These are phyloP conservation scores for Xylariales sp. DNA, from an alignment of 2,329 filamentous ascomycete species.

Conservation along the genomic window DNA sequence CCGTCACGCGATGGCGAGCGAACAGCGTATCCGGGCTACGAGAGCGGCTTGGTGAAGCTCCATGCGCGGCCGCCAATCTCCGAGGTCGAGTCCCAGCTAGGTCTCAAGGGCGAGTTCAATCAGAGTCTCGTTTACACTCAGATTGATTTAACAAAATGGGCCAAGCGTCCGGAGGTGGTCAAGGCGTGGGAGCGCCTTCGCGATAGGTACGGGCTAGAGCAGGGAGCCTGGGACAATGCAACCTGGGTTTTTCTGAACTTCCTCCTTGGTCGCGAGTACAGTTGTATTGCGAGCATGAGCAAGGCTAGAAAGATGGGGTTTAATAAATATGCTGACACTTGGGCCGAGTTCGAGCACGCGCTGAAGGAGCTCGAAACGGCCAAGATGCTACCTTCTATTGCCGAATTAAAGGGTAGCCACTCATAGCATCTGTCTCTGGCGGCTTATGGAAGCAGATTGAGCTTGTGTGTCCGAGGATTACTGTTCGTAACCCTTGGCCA, in stretches of 20 bases:
- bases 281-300: conserved; percentile 55
- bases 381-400: conserved; percentile 42
- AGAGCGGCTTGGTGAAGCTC: conserved; percentile 38
- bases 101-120: conserved; percentile 44
- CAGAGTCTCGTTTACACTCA: conserved; percentile 52
- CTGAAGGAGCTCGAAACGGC: conserved; percentile 46
- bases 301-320: conserved; percentile 59
- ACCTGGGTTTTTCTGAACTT: conserved; percentile 58
- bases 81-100: conserved; percentile 45
- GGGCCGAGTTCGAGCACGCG: conserved; percentile 45
- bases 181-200: conserved; percentile 55
- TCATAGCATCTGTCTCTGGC: not conserved
- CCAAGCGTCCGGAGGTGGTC: conserved; percentile 52
- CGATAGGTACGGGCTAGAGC: conserved; percentile 52
- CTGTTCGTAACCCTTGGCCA: conserved; percentile 22
- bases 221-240: conserved; percentile 54
- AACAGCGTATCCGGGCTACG: conserved; percentile 37
- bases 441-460: conserved; percentile 4
- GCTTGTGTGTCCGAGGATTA: conserved; percentile 19
- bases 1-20: conserved; percentile 30
- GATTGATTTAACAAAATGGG: conserved; percentile 56
- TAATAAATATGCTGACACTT: conserved; percentile 53
- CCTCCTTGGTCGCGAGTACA: conserved; percentile 56
- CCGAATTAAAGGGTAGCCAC: conserved; percentile 22
- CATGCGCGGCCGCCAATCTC: conserved; percentile 48